Evolutionary conservation across 306 rosid genomes (phyloP).

Genomic region (Biancaea sappan): DNA sequence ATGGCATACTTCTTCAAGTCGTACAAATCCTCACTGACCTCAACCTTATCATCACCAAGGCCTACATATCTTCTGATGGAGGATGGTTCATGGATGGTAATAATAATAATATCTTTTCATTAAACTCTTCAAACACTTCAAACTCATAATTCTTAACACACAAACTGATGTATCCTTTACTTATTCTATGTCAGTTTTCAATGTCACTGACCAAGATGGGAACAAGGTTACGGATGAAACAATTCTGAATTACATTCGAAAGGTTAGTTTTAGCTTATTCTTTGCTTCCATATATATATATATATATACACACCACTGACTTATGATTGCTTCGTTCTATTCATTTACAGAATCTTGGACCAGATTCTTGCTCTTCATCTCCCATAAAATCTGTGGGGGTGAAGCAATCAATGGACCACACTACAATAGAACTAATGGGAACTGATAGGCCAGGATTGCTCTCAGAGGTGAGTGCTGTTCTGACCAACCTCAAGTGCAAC

Average conservation of each 20-base stretch:
- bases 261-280: conserved; percentile 47
- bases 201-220: conserved; percentile 94
- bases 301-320: too few species aligned
- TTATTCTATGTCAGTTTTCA: conserved; percentile 59
- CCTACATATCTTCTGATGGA: conserved; percentile 92
- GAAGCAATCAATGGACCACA: conserved; percentile 62
- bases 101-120: background rate
- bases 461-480: conserved; percentile 89
- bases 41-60: conserved; percentile 74
- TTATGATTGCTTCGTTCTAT: background rate
- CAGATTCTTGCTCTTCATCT: conserved; percentile 63
- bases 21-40: conserved; percentile 90
- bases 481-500: conserved; percentile 77
- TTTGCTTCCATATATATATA: background rate
- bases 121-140: background rate
- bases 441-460: conserved; percentile 87
- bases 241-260: conserved; percentile 70
- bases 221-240: conserved; percentile 81
- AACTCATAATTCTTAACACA: background rate
- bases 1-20: conserved; percentile 87
- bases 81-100: conserved; percentile 99
- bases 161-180: background rate
- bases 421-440: conserved; percentile 83
- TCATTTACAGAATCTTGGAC: conserved; percentile 77
- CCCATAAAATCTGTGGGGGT: conserved; percentile 79